phyloP scores from a whole-genome alignment of 2,329 filamentous ascomycete species.

The Pseudogymnoascus sp. region DNA sequence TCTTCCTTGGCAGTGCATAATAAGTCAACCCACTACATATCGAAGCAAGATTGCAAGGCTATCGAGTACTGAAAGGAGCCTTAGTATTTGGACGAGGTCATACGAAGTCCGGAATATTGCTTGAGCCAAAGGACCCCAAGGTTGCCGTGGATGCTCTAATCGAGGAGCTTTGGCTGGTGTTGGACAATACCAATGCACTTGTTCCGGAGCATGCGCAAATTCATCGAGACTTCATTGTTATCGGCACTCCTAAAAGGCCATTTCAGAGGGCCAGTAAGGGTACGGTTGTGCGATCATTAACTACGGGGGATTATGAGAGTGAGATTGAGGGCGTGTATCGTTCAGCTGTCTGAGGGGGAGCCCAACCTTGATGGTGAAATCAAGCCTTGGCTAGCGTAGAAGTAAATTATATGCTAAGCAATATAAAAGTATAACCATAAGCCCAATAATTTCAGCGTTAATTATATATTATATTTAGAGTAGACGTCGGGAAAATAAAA shows the following conservation, averaged over 20 bases:
- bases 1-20: constrained; percentile 13
- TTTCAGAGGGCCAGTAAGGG: constrained; percentile 16
- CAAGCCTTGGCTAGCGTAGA: not conserved
- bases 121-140: constrained; percentile 14
- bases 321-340: constrained; percentile 14
- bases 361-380: not conserved
- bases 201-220: constrained; percentile 18
- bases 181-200: constrained; percentile 14
- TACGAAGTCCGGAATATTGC: constrained; percentile 12
- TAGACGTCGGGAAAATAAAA: too few species aligned
- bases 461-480: too few species aligned
- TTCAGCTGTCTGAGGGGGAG: not conserved
- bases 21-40: constrained; percentile 6
- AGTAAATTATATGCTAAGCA: not conserved
- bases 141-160: constrained; percentile 10
- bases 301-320: constrained; percentile 7
- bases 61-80: constrained; percentile 8
- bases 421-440: not conserved
- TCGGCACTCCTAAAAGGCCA: constrained; percentile 10
- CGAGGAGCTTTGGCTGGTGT: constrained; percentile 13
- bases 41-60: not conserved
- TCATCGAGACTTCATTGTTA: constrained; percentile 13
- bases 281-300: constrained; percentile 12
- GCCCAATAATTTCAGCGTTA: too few species aligned
- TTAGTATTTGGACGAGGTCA: constrained; percentile 28